Base-by-base conservation (phyloP, 1,284 basidiomycete genomes). In the Ceratobasidium sp. region DNA sequence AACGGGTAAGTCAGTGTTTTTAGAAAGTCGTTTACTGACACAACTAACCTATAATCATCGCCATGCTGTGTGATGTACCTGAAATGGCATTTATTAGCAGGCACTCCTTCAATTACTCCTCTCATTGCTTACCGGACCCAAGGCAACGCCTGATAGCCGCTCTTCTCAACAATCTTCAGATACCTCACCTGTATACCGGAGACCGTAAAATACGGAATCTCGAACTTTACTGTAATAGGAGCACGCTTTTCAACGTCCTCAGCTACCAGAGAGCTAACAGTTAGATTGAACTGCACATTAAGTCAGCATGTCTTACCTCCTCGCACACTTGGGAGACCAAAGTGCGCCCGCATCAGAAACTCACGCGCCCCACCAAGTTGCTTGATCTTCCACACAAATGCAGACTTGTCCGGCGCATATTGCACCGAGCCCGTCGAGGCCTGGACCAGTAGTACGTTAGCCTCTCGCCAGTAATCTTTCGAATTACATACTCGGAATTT, bases 361-460 rank as follows among this genome's bases (percentile, higher is more conserved):
- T 98, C 96, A 61, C 94, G 88, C 46, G 93, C 94, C 8, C 96
- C 96, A 4, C 93, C 95, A 0, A 98, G 86, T 80, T 96, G 93
- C 82, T 98, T 98, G 82, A 98, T 97, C 83, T 97, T 98, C 96
- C 96, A 98, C 7, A 98, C 93, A 79, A 98, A 98, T 3, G 94
- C 94, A 23, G 93, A 94, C 82, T 98, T 98, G 81, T 98, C 96
- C 0, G 96, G 96, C 0, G 93, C 95, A 79, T 98, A 98, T 76
- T 96, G 94, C 3, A 98, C 96, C 26, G 89, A 92, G 2, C 96
- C 96, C 23, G 95, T 95, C 16, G 94, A 91, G 23, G 94, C 91
- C 93, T 95, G 78, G n/a, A n/a, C 2, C 30, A 47, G n/a, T n/a
- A n/a, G n/a, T n/a, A n/a, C n/a, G n/a, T n/a, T n/a, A n/a, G n/a